Evolutionary conservation across 2,329 filamentous ascomycete genomes (phyloP).

Genomic region (Fusarium nygamai): DNA sequence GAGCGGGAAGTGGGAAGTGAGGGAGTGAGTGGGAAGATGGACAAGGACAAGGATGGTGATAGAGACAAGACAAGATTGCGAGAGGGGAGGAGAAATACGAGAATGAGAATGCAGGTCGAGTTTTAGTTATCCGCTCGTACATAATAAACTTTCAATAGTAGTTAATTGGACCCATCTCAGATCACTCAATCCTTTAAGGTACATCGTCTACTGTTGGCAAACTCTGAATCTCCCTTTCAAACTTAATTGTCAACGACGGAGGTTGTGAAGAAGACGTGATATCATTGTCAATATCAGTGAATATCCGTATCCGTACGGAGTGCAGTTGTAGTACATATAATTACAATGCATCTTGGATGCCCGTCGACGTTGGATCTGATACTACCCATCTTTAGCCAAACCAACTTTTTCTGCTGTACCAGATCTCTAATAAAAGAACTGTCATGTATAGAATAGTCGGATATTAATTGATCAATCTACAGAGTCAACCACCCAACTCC

Average conservation of each 20-base stretch:
- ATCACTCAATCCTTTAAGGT: background rate
- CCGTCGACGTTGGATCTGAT: background rate
- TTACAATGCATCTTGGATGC: slow-evolving; percentile 4
- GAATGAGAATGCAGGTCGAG: background rate
- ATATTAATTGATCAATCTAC: background rate
- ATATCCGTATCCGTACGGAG: background rate
- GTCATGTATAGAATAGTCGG: background rate
- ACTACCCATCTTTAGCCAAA: background rate
- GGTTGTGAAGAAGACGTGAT: background rate
- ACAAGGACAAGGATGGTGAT: slow-evolving; percentile 30
- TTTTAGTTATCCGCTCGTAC: background rate
- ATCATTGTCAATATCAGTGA: background rate
- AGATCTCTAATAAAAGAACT: background rate
- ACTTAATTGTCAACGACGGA: background rate
- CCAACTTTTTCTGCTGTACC: background rate
- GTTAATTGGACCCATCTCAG: background rate
- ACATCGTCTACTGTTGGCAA: background rate
- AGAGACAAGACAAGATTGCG: slow-evolving; percentile 4
- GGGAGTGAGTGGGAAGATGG: background rate
- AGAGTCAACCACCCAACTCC: background rate
- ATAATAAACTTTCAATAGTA: slow-evolving; percentile 5
- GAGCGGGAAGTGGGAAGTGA: background rate
- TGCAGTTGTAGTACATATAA: background rate
- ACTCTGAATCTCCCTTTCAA: background rate
- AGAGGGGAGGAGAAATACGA: slow-evolving; percentile 16